Evolutionary conservation across 306 rosid genomes (phyloP).

Genomic region (Prunus fruticosa): DNA sequence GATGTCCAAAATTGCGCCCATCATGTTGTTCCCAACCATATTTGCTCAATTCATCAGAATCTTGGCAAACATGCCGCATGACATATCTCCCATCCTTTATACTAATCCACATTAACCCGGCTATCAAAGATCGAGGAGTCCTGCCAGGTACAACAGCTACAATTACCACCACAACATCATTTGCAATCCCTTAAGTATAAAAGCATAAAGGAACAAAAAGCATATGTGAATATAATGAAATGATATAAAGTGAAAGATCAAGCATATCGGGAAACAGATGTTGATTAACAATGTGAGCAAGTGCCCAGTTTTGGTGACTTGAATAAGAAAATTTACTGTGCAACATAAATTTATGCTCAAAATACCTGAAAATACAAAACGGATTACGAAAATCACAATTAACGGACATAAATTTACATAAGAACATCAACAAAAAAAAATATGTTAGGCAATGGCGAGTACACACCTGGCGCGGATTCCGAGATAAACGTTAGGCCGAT

Average conservation of each 20-base stretch:
- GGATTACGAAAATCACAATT: not conserved
- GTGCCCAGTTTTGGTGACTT: not conserved
- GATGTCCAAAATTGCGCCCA: slow-evolving; percentile 86
- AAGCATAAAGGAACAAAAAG: not conserved
- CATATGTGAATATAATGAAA: not conserved
- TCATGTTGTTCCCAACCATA: slow-evolving; percentile 86
- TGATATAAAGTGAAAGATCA: not conserved
- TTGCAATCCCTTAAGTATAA: not conserved
- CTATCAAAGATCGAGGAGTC: slow-evolving; percentile 85
- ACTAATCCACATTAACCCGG: slow-evolving; percentile 95
- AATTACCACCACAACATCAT: slow-evolving; percentile 1
- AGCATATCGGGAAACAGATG: not conserved
- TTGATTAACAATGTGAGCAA: not conserved
- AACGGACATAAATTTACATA: not conserved
- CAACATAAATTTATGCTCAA: not conserved
- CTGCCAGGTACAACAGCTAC: slow-evolving; percentile 34
- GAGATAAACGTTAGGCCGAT: slow-evolving; percentile 86
- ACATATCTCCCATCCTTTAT: slow-evolving; percentile 59
- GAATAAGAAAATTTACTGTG: not conserved
- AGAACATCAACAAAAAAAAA: not conserved
- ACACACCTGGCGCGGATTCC: slow-evolving; percentile 88
- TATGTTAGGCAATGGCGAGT: slow-evolving; percentile 5
- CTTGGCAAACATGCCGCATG: slow-evolving; percentile 60
- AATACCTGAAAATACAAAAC: not conserved
- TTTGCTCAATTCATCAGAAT: slow-evolving; percentile 72